Conservation (phyloP, 805 yeast genomes). For the Candida awuae region DNA sequence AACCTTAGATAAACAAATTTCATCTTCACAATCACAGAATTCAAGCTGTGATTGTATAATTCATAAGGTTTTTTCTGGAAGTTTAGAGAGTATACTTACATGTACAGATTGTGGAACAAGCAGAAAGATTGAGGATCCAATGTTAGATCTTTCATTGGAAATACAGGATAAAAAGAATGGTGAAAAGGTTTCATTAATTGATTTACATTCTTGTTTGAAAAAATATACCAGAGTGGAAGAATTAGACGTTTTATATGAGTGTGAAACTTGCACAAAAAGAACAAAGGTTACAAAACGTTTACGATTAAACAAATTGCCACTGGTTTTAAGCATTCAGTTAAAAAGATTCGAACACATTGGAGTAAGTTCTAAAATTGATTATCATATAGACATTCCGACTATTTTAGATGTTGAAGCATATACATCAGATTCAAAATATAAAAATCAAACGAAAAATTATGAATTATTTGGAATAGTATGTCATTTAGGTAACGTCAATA, state of each 20-base stretch:
- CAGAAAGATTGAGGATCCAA: conserved; percentile 76
- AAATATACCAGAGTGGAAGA: conserved; percentile 73
- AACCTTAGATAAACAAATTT: conserved; percentile 4
- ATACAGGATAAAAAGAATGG: conserved; percentile 34
- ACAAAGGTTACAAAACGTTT: conserved; percentile 69
- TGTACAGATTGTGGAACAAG: conserved; percentile 62
- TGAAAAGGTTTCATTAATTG: conserved; percentile 16
- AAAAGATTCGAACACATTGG: conserved; percentile 66
- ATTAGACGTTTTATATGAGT: conserved; percentile 65
- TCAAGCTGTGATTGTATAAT: conserved; percentile 63
- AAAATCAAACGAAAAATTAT: conserved; percentile 33
- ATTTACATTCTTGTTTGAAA: conserved; percentile 57
- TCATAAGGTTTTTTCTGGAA: conserved; percentile 79
- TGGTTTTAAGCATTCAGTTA: conserved; percentile 74
- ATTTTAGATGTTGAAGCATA: conserved; percentile 66
- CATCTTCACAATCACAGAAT: conserved; percentile 4
- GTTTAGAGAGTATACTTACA: conserved; percentile 66
- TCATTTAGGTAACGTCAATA: conserved; percentile 88
- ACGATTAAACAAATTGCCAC: conserved; percentile 60
- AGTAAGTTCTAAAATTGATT: conserved; percentile 63
- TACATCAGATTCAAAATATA: conserved; percentile 17
- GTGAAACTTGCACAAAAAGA: conserved; percentile 54
- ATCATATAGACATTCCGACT: conserved; percentile 64
- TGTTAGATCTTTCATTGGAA: conserved; percentile 82
- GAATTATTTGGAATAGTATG: conserved; percentile 83